These are phyloP conservation scores for Phlyctochytrium arcticum DNA, from an alignment of 192 early-diverging fungal genomes.

Conservation along the genomic window DNA sequence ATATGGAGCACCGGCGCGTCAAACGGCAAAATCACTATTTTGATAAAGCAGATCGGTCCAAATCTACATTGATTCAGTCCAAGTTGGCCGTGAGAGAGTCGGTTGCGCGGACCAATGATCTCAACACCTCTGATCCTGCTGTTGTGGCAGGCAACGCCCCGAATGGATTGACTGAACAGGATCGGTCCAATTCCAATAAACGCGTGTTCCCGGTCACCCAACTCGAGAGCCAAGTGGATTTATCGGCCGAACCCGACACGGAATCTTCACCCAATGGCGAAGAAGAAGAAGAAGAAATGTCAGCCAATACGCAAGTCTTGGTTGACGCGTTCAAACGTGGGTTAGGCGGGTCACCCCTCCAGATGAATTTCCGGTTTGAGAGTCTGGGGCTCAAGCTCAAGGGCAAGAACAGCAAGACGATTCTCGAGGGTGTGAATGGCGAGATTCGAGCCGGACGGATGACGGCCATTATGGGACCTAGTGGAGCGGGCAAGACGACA, in stretches of 20 bases:
- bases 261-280: not conserved
- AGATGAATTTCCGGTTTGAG: slow-evolving; percentile 40
- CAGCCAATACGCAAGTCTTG: not conserved
- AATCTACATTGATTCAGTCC: not conserved
- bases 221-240: not conserved
- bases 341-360: not conserved
- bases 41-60: not conserved
- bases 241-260: not conserved
- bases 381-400: slow-evolving; percentile 34
- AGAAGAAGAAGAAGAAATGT: not conserved
- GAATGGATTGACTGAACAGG: not conserved
- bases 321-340: slow-evolving; percentile 2
- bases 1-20: not conserved
- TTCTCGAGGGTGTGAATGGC: slow-evolving; percentile 72
- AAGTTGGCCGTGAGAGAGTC: no score
- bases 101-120: not conserved
- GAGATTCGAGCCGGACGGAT: slow-evolving; percentile 67
- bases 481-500: slow-evolving; percentile 62
- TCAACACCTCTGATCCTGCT: not conserved
- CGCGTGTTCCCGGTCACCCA: not conserved
- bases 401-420: slow-evolving; percentile 40
- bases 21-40: not conserved
- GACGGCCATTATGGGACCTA: slow-evolving; percentile 88
- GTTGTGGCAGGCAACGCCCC: not conserved
- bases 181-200: no score